Conservation (phyloP, 2,329 filamentous ascomycete species). For the Nigrospora sphaerica region DNA sequence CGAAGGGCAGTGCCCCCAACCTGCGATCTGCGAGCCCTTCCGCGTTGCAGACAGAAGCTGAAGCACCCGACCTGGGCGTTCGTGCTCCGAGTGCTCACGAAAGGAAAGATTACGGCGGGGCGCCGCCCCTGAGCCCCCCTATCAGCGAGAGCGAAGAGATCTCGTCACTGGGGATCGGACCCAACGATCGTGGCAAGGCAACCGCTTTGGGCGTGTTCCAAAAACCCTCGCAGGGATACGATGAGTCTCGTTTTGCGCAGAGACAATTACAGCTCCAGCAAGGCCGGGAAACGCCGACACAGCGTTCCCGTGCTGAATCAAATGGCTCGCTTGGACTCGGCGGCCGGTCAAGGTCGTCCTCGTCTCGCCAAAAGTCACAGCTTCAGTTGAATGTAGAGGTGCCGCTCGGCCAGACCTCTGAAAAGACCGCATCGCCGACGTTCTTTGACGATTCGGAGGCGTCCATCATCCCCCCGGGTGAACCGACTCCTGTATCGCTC, state of each 20-base stretch:
- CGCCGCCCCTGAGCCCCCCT: constrained; percentile 58
- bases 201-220: constrained; percentile 36
- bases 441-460: constrained; percentile 37
- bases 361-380: constrained; percentile 30
- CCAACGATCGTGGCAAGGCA: constrained; percentile 55
- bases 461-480: constrained; percentile 12
- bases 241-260: constrained; percentile 79
- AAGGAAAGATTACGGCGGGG: constrained; percentile 26
- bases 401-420: constrained; percentile 18
- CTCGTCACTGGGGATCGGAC: constrained; percentile 57
- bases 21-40: constrained; percentile 51
- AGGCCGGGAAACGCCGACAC: constrained; percentile 57
- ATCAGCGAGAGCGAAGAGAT: constrained; percentile 67
- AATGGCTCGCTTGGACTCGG: constrained; percentile 29
- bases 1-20: constrained; percentile 62
- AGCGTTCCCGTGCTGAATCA: constrained; percentile 37
- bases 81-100: constrained; percentile 24
- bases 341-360: constrained; percentile 39
- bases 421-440: constrained; percentile 26
- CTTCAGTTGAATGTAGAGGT: constrained; percentile 20
- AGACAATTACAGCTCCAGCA: constrained; percentile 75
- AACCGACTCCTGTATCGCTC: too few species aligned
- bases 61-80: constrained; percentile 25
- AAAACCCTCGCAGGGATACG: constrained; percentile 69
- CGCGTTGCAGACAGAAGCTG: constrained; percentile 26